These are phyloP conservation scores for Henckelia pumila DNA, from an alignment of 257 asterid species.

Conservation along the genomic window DNA sequence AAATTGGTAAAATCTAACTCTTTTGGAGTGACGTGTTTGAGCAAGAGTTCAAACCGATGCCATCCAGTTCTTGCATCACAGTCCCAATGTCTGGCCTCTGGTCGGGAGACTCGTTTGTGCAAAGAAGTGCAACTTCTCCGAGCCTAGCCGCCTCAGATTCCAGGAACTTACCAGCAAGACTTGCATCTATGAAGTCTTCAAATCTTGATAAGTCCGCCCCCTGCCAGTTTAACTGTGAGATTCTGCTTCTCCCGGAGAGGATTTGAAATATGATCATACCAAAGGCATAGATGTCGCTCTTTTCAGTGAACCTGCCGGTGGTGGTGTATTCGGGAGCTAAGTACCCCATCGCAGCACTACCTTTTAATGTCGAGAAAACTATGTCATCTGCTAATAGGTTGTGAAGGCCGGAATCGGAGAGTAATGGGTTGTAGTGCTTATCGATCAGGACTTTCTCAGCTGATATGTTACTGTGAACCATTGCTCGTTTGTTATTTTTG, in stretches of 20 bases:
- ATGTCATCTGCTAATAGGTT: constrained; percentile 84
- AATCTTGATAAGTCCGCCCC: constrained; percentile 73
- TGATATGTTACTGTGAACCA: constrained; percentile 82
- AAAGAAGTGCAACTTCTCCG: constrained; percentile 74
- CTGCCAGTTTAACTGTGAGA: constrained; percentile 60
- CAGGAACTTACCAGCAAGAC: constrained; percentile 53
- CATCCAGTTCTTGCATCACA: constrained; percentile 62
- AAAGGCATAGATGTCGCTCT: constrained; percentile 86
- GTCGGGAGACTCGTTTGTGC: constrained; percentile 70
- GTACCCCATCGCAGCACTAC: constrained; percentile 96
- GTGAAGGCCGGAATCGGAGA: constrained; percentile 78
- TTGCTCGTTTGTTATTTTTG: constrained; percentile 46
- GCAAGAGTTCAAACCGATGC: constrained; percentile 28
- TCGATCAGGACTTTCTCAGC: constrained; percentile 89
- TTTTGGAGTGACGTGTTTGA: constrained; percentile 15
- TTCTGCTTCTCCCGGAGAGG: constrained; percentile 69
- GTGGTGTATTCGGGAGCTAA: constrained; percentile 92
- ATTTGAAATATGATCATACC: constrained; percentile 93
- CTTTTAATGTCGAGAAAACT: constrained; percentile 76
- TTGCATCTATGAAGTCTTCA: constrained; percentile 64
- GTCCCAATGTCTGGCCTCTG: constrained; percentile 66
- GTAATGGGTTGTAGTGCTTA: constrained; percentile 70
- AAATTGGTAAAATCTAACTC: constrained; percentile 28
- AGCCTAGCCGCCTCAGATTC: constrained; percentile 83
- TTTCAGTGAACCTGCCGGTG: constrained; percentile 83